Evolutionary conservation across 192 early-diverging fungal genomes (phyloP).

Genomic region (Backusella westeae): DNA sequence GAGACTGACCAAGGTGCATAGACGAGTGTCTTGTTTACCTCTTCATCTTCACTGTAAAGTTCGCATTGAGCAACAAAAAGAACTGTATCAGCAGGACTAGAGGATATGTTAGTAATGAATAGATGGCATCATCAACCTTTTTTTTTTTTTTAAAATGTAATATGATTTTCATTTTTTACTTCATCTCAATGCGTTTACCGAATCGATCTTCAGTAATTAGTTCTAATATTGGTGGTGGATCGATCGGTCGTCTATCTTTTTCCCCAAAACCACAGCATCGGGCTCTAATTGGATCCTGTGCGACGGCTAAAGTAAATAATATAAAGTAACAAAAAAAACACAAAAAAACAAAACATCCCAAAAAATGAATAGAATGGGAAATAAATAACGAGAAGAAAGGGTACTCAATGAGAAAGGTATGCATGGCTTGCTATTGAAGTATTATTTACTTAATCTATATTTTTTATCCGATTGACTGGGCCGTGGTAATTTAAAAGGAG

Average conservation of each 20-base stretch:
- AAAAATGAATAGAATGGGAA: neutral
- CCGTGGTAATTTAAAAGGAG: constrained; percentile 1
- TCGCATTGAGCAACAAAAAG: constrained; percentile 56
- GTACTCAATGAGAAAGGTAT: neutral
- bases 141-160: neutral
- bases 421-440: neutral
- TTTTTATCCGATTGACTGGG: neutral
- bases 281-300: constrained; percentile 64
- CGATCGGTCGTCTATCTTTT: constrained; percentile 72
- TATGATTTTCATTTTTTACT: constrained; percentile 21
- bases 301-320: constrained; percentile 31
- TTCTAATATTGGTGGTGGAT: constrained; percentile 70
- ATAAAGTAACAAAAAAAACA: constrained; percentile 15
- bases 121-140: neutral
- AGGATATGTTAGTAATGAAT: neutral
- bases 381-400: neutral
- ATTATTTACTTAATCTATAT: constrained; percentile 6
- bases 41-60: constrained; percentile 52
- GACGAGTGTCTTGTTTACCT: constrained; percentile 51
- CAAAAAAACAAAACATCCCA: neutral
- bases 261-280: constrained; percentile 78
- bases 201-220: constrained; percentile 57
- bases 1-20: constrained; percentile 34
- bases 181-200: constrained; percentile 42
- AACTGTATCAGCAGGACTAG: constrained; percentile 41